These are phyloP conservation scores for Wickerhamomyces tratensis DNA, from an alignment of 805 yeast genomes.

Conservation along the genomic window DNA sequence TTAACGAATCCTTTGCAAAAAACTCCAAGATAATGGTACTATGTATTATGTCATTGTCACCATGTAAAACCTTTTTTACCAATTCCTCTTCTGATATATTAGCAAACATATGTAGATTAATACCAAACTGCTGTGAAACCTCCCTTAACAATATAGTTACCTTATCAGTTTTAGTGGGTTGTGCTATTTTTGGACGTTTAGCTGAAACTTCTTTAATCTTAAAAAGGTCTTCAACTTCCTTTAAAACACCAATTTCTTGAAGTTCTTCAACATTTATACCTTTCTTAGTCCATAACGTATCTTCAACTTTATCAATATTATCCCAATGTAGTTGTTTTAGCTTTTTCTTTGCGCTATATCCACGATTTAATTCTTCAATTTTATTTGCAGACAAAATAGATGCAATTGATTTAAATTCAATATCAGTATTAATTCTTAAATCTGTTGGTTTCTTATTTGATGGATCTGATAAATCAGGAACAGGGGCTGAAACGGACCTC, in stretches of 20 bases:
- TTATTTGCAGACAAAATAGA: constrained; percentile 8
- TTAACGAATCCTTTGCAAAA: constrained; percentile 63
- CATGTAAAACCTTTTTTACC: constrained; percentile 60
- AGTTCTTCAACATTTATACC: constrained; percentile 50
- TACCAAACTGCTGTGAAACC: constrained; percentile 89
- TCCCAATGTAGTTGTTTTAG: constrained; percentile 98
- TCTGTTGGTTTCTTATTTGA: background rate
- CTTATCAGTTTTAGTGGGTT: constrained; percentile 41
- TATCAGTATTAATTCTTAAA: constrained; percentile 3
- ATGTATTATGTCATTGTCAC: constrained; percentile 63
- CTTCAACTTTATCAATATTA: constrained; percentile 71
- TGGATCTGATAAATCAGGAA: constrained; percentile 1
- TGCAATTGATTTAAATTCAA: constrained; percentile 2
- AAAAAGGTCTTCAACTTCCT: constrained; percentile 78
- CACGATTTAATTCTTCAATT: constrained; percentile 9
- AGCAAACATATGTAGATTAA: constrained; percentile 76
- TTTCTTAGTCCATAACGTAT: constrained; percentile 77
- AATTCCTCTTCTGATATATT: constrained; percentile 52
- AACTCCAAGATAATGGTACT: constrained; percentile 77
- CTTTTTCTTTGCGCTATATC: constrained; percentile 46
- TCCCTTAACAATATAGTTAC: constrained; percentile 72
- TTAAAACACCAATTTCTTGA: constrained; percentile 67
- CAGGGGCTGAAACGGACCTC: constrained; percentile 12
- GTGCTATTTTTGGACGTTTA: constrained; percentile 37
- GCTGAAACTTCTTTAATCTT: constrained; percentile 61